A percentile compares a stretch with the other conserved stretches of the same genome.
Evolutionary conservation across 495 filamentous ascomycete species (phyloP).

Genomic region (Penicillium daleae): DNA sequence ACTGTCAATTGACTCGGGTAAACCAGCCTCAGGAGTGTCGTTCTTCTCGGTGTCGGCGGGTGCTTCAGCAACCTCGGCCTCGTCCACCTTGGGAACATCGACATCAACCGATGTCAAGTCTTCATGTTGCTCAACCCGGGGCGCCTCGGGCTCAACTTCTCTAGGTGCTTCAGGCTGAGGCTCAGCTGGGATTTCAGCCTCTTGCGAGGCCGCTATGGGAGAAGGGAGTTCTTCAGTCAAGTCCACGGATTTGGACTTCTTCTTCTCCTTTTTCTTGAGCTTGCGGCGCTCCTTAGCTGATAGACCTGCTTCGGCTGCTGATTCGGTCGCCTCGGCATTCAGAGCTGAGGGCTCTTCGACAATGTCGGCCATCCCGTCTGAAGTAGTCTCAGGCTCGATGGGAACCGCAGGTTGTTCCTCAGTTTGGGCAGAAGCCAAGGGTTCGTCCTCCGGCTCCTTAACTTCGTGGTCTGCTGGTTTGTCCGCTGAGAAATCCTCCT

Average conservation of each 20-base stretch:
- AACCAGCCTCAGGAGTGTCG: conserved; percentile 7
- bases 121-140: background rate
- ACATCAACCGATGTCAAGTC: background rate
- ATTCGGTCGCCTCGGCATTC: conserved; percentile 14
- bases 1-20: conserved; percentile 9
- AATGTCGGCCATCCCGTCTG: conserved; percentile 11
- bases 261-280: conserved; percentile 49
- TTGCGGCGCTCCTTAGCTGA: conserved; percentile 35
- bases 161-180: conserved; percentile 4
- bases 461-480: background rate
- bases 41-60: conserved; percentile 2
- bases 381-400: background rate
- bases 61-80: background rate
- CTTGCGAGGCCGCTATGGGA: conserved; percentile 9
- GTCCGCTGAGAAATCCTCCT: background rate
- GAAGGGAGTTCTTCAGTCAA: conserved; percentile 25
- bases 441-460: background rate
- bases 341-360: conserved; percentile 16
- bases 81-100: background rate
- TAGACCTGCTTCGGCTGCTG: conserved; percentile 20
- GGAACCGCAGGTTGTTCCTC: conserved; percentile 2
- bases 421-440: background rate
- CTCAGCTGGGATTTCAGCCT: conserved; percentile 8
- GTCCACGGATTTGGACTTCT: conserved; percentile 44
- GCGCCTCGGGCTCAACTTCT: background rate